Conservation (phyloP, 768 basidiomycete species). For the Termitomyces sp. region DNA sequence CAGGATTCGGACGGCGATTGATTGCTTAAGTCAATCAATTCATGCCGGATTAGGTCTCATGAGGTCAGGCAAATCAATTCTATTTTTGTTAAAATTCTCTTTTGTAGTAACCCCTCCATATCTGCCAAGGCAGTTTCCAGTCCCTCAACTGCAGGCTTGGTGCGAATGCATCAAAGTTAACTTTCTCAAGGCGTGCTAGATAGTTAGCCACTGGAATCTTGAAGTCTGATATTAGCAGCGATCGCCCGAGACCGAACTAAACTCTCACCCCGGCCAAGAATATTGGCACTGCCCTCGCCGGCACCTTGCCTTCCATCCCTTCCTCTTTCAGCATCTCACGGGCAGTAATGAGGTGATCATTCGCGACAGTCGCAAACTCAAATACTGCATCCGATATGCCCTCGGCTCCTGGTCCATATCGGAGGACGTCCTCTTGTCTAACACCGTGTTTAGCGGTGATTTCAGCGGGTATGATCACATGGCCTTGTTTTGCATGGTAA, state of each 20-base stretch:
- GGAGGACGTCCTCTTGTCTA: constrained; percentile 76
- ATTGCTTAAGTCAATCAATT: constrained; percentile 39
- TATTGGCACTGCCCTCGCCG: constrained; percentile 59
- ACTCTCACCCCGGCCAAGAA: constrained; percentile 68
- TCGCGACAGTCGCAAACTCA: constrained; percentile 77
- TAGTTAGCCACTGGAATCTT: constrained; percentile 69
- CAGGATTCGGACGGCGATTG: constrained; percentile 41
- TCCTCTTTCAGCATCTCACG: constrained; percentile 61
- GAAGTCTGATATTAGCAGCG: constrained; percentile 16
- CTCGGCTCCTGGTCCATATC: constrained; percentile 46
- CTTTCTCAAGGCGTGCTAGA: constrained; percentile 62
- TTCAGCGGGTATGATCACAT: constrained; percentile 77
- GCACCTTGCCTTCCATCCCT: constrained; percentile 46
- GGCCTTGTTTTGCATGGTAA: constrained; percentile 68
- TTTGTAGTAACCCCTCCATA: constrained; percentile 45
- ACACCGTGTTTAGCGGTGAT: constrained; percentile 77
- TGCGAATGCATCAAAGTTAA: constrained; percentile 71
- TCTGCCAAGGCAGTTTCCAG: constrained; percentile 76
- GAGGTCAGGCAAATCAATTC: constrained; percentile 8
- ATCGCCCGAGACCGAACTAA: constrained; percentile 8
- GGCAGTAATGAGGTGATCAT: constrained; percentile 76
- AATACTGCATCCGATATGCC: constrained; percentile 78
- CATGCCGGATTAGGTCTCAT: constrained; percentile 15
- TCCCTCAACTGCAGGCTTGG: constrained; percentile 59
- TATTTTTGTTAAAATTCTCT: constrained; percentile 30